Percentiles rank a stretch among this genome's conserved stretches.
Evolutionary conservation across 2,329 filamentous ascomycete genomes (phyloP).

Genomic region (Aspergillus jensenii): DNA sequence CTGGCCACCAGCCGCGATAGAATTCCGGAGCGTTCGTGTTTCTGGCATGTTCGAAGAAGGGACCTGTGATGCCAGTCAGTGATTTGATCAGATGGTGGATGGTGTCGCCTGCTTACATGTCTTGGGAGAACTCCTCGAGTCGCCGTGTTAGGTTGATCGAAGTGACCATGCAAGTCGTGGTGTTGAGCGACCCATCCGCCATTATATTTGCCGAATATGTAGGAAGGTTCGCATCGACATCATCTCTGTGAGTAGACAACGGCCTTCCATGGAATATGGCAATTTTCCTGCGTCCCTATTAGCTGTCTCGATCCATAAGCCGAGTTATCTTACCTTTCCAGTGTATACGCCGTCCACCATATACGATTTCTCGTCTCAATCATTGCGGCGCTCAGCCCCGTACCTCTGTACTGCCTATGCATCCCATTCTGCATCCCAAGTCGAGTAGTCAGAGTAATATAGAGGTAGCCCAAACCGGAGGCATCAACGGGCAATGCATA

Average conservation of each 20-base stretch:
- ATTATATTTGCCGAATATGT: constrained; percentile 1
- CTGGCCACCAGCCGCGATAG: constrained; percentile 9
- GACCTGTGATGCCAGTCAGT: constrained; percentile 9
- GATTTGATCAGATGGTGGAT: too few species aligned
- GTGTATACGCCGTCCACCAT: constrained; percentile 54
- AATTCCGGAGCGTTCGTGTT: constrained; percentile 7
- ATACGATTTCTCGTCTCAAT: constrained; percentile 52
- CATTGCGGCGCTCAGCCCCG: constrained; percentile 41
- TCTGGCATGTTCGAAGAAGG: constrained; percentile 15
- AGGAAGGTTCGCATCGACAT: constrained; percentile 52
- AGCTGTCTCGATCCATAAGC: too few species aligned
- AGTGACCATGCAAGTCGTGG: constrained; percentile 40
- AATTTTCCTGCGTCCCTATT: constrained; percentile 38
- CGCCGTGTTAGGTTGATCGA: constrained; percentile 19
- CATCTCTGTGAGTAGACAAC: constrained; percentile 48
- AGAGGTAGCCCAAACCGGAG: constrained; percentile 53
- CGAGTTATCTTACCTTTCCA: constrained; percentile 44
- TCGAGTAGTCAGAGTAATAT: constrained; percentile 52
- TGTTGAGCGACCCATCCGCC: constrained; percentile 1
- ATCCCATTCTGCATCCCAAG: constrained; percentile 57
- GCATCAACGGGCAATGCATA: constrained; percentile 54
- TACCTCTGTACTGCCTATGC: constrained; percentile 49
- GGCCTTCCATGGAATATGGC: constrained; percentile 55
- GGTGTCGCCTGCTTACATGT: constrained; percentile 19
- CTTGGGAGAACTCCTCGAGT: constrained; percentile 22